Percentiles rank a stretch among this genome's conserved stretches.
Conservation (phyloP, 2,329 filamentous ascomycete species). For the Fusarium dimerum region DNA sequence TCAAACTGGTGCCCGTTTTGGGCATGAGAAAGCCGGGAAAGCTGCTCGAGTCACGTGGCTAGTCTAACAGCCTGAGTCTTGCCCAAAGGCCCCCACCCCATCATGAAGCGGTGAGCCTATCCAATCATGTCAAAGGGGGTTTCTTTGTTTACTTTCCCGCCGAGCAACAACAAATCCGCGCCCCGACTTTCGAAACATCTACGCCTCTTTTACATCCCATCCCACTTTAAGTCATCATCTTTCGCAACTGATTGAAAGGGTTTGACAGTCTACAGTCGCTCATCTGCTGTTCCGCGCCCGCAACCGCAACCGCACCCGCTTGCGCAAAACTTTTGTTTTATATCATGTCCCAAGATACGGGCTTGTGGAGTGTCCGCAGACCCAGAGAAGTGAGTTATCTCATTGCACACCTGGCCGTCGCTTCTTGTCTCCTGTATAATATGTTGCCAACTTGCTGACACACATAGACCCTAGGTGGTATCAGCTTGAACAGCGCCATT, state of each 20-base stretch:
- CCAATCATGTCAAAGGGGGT: constrained; percentile 29
- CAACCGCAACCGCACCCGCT: constrained; percentile 17
- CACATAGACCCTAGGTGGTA: constrained; percentile 76
- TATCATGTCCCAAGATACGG: constrained; percentile 81
- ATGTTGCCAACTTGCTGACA: background rate
- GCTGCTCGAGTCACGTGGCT: constrained; percentile 14
- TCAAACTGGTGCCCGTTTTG: background rate
- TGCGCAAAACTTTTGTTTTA: constrained; percentile 3
- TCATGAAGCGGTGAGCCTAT: background rate
- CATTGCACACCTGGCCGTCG: constrained; percentile 11
- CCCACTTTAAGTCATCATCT: constrained; percentile 21
- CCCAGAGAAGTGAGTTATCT: constrained; percentile 71
- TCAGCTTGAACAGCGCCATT: constrained; percentile 81
- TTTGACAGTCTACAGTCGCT: constrained; percentile 1
- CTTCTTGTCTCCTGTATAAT: constrained; percentile 12
- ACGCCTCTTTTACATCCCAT: constrained; percentile 19
- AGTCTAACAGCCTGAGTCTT: constrained; percentile 4
- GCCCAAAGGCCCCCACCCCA: constrained; percentile 14
- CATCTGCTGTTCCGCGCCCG: constrained; percentile 11
- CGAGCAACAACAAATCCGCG: constrained; percentile 37
- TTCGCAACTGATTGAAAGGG: constrained; percentile 5
- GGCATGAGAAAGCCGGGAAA: background rate
- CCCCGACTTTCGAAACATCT: constrained; percentile 15
- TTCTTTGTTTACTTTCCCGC: constrained; percentile 47
- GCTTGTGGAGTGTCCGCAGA: constrained; percentile 88